Conservation (phyloP, 805 yeast genomes). For the Yamadazyma phyllophila region DNA sequence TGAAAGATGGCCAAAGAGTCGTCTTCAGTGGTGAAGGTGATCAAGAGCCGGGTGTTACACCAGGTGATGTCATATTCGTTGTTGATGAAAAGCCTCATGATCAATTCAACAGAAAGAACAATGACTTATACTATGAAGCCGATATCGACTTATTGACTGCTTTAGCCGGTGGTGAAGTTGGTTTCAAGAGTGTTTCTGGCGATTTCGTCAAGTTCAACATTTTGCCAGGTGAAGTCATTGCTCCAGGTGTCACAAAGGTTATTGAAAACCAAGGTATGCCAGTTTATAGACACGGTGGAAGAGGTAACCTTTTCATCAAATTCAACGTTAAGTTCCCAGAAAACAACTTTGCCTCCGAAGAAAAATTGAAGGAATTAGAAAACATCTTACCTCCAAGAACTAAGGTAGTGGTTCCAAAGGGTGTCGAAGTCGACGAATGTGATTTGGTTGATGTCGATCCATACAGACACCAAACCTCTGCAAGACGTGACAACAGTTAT, state of each 20-base stretch:
- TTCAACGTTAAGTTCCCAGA: slow-evolving; percentile 89
- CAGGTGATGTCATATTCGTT: slow-evolving; percentile 95
- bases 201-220: slow-evolving; percentile 82
- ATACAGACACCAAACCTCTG: slow-evolving; percentile 48
- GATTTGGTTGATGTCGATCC: slow-evolving; percentile 68
- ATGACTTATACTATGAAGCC: slow-evolving; percentile 80
- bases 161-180: slow-evolving; percentile 91
- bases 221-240: slow-evolving; percentile 87
- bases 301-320: slow-evolving; percentile 82
- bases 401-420: slow-evolving; percentile 58
- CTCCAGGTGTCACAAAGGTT: slow-evolving; percentile 80
- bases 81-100: slow-evolving; percentile 88
- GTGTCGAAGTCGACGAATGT: slow-evolving; percentile 79
- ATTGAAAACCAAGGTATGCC: slow-evolving; percentile 98
- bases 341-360: slow-evolving; percentile 70
- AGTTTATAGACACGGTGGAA: slow-evolving; percentile 79
- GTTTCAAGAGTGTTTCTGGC: slow-evolving; percentile 86
- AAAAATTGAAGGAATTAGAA: slow-evolving; percentile 70
- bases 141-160: slow-evolving; percentile 92
- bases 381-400: slow-evolving; percentile 76
- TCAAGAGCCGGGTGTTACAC: slow-evolving; percentile 89
- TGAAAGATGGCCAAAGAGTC: slow-evolving; percentile 90
- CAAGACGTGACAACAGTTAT: slow-evolving; percentile 40
- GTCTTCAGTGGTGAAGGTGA: slow-evolving; percentile 96
- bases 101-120: slow-evolving; percentile 80